phyloP scores from a whole-genome alignment of 73 alveolate genomes.

The Tetrahymena malaccensis region DNA sequence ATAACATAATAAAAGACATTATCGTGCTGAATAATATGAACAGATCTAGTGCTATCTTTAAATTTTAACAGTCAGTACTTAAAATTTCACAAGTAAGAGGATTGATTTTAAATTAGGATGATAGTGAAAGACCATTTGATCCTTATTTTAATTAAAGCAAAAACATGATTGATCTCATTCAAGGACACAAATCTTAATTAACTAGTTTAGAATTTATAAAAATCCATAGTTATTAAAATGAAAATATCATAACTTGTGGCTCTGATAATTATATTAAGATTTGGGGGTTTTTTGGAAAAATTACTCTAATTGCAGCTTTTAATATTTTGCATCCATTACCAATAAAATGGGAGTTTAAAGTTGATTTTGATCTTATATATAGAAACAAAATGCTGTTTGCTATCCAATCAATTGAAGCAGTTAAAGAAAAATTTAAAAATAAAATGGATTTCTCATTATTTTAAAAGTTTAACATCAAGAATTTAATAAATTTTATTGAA shows the following conservation, averaged over 20 bases:
- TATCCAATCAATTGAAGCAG: not conserved
- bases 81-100: not conserved
- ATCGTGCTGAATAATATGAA: not conserved
- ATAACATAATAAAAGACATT: not conserved
- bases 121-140: not conserved
- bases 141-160: not conserved
- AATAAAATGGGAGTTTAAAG: not conserved
- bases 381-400: not conserved
- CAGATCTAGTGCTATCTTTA: not conserved
- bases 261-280: not conserved
- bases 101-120: not conserved
- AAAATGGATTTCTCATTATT: not conserved
- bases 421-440: not conserved
- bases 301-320: not conserved
- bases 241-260: not conserved
- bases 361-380: not conserved
- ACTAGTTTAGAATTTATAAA: not conserved
- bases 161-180: not conserved
- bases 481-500: not conserved
- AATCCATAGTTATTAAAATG: not conserved
- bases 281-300: not conserved
- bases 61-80: not conserved
- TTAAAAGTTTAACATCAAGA: not conserved
- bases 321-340: not conserved
- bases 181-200: not conserved